Conservation (phyloP, 1,139 yeast genomes). For the Petasospora rhodanensis region DNA sequence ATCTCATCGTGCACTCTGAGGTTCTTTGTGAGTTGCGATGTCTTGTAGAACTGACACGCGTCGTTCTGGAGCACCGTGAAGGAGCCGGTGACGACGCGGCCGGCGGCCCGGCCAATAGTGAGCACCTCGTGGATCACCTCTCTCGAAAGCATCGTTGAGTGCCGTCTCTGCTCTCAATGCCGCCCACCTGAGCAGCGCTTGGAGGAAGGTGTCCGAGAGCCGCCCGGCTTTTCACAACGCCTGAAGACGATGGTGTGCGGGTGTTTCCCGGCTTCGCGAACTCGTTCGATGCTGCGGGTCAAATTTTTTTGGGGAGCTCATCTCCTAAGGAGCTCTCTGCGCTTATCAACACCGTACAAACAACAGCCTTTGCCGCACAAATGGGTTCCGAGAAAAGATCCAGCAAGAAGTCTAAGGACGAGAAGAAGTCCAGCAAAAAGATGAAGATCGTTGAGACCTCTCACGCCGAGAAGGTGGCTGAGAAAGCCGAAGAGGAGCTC, state of each 20-base stretch:
- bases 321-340: no score
- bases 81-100: slow-evolving; percentile 14
- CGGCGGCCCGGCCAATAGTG: slow-evolving; percentile 18
- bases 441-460: slow-evolving; percentile 40
- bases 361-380: no score
- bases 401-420: slow-evolving; percentile 6
- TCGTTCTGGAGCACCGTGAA: slow-evolving; percentile 9
- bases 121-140: slow-evolving; percentile 18
- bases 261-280: no score
- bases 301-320: no score
- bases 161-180: no score
- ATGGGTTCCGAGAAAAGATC: slow-evolving; percentile 12
- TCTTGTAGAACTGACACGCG: slow-evolving; percentile 18
- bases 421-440: slow-evolving; percentile 35
- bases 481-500: slow-evolving; percentile 45
- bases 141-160: slow-evolving; percentile 17
- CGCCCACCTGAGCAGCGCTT: no score
- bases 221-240: no score
- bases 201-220: no score
- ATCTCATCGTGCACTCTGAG: slow-evolving; percentile 24
- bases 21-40: slow-evolving; percentile 20
- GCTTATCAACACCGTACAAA: no score
- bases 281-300: no score
- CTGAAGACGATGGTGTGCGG: no score
- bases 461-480: slow-evolving; percentile 52